These are phyloP conservation scores for Starmerella potacharoeniae DNA, from an alignment of 805 yeast genomes.

Conservation along the genomic window DNA sequence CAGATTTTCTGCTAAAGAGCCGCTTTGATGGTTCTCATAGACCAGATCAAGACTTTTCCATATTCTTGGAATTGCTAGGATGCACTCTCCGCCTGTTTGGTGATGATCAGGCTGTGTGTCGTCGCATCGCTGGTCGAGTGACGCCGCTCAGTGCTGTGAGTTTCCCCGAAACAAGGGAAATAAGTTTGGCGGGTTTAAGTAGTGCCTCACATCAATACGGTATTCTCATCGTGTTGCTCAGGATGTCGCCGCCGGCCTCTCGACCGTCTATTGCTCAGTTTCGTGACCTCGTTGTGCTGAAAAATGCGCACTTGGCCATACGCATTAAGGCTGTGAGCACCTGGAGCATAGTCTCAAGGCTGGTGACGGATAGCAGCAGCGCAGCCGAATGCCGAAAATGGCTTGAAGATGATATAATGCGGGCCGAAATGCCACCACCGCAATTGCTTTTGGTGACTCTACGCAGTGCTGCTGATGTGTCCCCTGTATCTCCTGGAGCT, in stretches of 20 bases:
- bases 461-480: background rate
- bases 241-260: slow-evolving; percentile 4
- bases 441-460: slow-evolving; percentile 1
- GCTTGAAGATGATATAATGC: slow-evolving; percentile 14
- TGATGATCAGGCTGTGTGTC: background rate
- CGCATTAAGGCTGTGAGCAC: slow-evolving; percentile 21
- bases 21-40: slow-evolving; percentile 16
- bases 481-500: background rate
- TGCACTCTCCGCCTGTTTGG: slow-evolving; percentile 9
- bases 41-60: slow-evolving; percentile 11
- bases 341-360: slow-evolving; percentile 17
- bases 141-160: slow-evolving; percentile 19
- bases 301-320: slow-evolving; percentile 19
- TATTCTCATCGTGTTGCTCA: slow-evolving; percentile 18
- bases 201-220: slow-evolving; percentile 21
- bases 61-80: slow-evolving; percentile 23
- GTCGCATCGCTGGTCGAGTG: slow-evolving; percentile 18
- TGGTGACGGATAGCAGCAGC: background rate
- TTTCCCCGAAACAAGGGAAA: slow-evolving; percentile 16
- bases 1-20: slow-evolving; percentile 13
- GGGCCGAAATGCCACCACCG: slow-evolving; percentile 3
- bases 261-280: slow-evolving; percentile 19
- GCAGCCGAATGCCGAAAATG: slow-evolving; percentile 14
- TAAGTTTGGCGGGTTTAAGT: slow-evolving; percentile 17
- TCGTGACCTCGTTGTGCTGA: slow-evolving; percentile 17